Conservation (phyloP, 2,329 filamentous ascomycete genomes). For the Coleophoma cylindrospora region DNA sequence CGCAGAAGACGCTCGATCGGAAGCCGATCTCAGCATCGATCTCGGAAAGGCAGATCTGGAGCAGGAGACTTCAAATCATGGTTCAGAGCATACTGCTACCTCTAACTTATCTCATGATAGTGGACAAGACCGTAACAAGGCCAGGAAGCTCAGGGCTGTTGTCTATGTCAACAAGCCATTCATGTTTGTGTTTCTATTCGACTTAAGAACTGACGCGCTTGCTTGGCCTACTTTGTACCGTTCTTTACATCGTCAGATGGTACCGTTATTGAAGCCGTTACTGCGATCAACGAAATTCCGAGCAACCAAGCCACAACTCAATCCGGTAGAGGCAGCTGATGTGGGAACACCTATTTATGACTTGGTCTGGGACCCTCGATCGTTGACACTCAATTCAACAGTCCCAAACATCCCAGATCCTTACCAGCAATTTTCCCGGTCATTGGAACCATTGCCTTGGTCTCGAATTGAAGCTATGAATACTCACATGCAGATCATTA, state of each 20-base stretch:
- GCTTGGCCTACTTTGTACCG: slow-evolving; percentile 52
- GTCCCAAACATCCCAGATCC: slow-evolving; percentile 61
- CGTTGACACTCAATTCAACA: slow-evolving; percentile 54
- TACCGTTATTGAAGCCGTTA: slow-evolving; percentile 52
- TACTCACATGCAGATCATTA: slow-evolving; percentile 60
- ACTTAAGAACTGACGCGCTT: slow-evolving; percentile 52
- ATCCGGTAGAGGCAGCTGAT: slow-evolving; percentile 9
- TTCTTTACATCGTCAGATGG: slow-evolving; percentile 55
- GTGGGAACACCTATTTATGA: slow-evolving; percentile 46
- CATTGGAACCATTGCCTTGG: slow-evolving; percentile 36
- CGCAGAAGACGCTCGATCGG: slow-evolving; percentile 31
- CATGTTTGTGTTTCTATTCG: slow-evolving; percentile 72
- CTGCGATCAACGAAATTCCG: slow-evolving; percentile 52
- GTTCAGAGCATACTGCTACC: slow-evolving; percentile 17
- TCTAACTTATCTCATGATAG: slow-evolving; percentile 30
- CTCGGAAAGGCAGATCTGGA: slow-evolving; percentile 24
- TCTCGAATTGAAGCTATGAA: slow-evolving; percentile 58
- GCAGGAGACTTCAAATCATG: slow-evolving; percentile 4
- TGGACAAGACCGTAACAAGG: slow-evolving; percentile 46
- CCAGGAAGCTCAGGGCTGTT: slow-evolving; percentile 58
- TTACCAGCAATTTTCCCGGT: slow-evolving; percentile 17
- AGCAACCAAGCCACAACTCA: slow-evolving; percentile 39
- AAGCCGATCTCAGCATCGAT: slow-evolving; percentile 40
- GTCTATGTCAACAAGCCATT: slow-evolving; percentile 73
- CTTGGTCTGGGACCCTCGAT: slow-evolving; percentile 55